Evolutionary conservation across 1,139 yeast genomes (phyloP).

Genomic region (Hansenula sp.): DNA sequence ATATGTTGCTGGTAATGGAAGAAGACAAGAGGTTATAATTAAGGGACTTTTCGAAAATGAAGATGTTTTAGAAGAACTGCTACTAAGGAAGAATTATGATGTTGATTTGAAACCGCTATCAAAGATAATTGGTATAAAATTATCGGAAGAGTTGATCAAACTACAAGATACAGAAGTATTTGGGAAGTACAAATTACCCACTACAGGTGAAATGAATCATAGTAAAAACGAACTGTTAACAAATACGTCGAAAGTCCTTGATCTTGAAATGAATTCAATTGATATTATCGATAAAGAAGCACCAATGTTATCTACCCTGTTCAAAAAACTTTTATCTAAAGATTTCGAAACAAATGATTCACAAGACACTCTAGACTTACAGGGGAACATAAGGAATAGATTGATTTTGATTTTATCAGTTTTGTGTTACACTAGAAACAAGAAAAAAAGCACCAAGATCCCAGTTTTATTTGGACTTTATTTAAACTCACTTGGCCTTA

Average conservation of each 20-base stretch:
- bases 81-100: not conserved
- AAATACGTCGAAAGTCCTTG: not conserved
- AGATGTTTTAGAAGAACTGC: not conserved
- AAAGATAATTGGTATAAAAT: not conserved
- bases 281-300: not conserved
- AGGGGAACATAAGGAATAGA: not conserved
- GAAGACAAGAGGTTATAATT: conserved; percentile 1
- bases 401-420: not conserved
- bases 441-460: not conserved
- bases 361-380: too few relatives aligned
- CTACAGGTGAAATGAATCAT: not conserved
- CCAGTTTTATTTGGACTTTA: conserved; percentile 2
- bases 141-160: not conserved
- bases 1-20: conserved; percentile 1
- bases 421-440: conserved; percentile 1
- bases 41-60: conserved; percentile 1
- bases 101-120: not conserved
- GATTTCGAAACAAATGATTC: not conserved
- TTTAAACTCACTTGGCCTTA: conserved; percentile 1
- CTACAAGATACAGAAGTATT: not conserved
- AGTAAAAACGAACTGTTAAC: not conserved
- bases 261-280: not conserved
- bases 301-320: not conserved
- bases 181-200: not conserved
- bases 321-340: not conserved